Conservation (phyloP, 1,284 basidiomycete genomes). For the Stygiomarasmius scandens region DNA sequence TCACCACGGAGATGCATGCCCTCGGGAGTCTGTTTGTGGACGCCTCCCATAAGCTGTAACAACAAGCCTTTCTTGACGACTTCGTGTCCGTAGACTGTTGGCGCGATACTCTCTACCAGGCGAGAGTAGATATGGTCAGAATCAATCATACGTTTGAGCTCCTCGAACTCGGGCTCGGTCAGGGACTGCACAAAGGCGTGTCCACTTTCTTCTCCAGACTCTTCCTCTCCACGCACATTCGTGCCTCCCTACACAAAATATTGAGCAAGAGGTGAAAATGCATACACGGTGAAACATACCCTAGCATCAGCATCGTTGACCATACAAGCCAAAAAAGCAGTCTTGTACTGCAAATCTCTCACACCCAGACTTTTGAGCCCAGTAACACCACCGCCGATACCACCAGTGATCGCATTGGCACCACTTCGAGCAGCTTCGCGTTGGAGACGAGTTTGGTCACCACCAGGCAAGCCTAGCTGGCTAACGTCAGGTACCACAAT, state of each 20-base stretch:
- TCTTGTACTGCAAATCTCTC: conserved; percentile 96
- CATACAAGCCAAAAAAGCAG: conserved; percentile 98
- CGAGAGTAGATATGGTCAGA: conserved; percentile 93
- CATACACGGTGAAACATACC: conserved; percentile 47
- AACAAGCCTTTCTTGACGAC: conserved; percentile 98
- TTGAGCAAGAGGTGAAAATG: background rate
- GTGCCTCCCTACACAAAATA: conserved; percentile 60
- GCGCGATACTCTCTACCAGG: conserved; percentile 93
- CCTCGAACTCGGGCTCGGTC: conserved; percentile 93
- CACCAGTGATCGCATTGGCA: conserved; percentile 58
- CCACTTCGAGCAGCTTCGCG: conserved; percentile 79
- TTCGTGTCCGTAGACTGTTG: conserved; percentile 98
- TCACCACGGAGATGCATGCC: conserved; percentile 98
- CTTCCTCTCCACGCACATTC: conserved; percentile 87
- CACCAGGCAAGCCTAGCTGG: conserved; percentile 93
- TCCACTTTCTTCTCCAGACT: conserved; percentile 63
- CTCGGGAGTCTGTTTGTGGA: conserved; percentile 95
- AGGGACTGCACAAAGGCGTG: conserved; percentile 81
- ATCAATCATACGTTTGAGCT: conserved; percentile 93
- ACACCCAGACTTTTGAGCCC: conserved; percentile 95
- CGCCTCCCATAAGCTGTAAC: conserved; percentile 99
- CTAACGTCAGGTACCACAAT: conserved; percentile 99
- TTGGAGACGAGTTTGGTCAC: conserved; percentile 90
- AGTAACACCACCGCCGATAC: conserved; percentile 88
- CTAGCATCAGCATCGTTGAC: conserved; percentile 88